Evolutionary conservation across 129 eudicot genomes (phyloP), one percentile per base, ranked within the genome.

Genomic region (Artemisia annua): DNA sequence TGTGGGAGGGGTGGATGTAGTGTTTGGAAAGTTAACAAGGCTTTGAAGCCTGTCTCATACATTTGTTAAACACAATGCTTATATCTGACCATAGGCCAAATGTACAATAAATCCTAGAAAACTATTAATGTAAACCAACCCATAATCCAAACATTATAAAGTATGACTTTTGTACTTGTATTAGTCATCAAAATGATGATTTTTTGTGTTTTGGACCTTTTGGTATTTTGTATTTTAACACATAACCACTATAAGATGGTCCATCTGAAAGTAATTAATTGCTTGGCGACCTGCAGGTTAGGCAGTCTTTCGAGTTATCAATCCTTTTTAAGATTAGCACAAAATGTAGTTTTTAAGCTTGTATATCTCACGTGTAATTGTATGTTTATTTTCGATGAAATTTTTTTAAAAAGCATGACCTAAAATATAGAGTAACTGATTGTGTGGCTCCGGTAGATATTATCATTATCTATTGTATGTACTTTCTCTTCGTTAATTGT

Each of bases 391-490:
- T 69, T 51, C 3, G 50, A 22, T 53, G 69, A 12, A 30, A 39
- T 39, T 7, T 39, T 39, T 11, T 2, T 39, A 39, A 44, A 61
- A 74, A 53, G 44, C 26, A 66, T 54, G 35, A 32, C 24, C 48
- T 53, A 65, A 54, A 39, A 32, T 39, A 18, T 26, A 9, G 20
- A 39, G 44, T 66, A 53, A 39, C 66, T 55, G 54, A 64, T 65
- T 66, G 28, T 11, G 74, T 70, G 13, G 26, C 74, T 30, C 28
- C 65, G 10, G 2, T 53, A 32, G 74, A 26, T 69, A 54, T 44
- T 53, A 30, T 43, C 53, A 30, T 51, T 19, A 9, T 63, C 15
- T 28, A 74, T 50, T 74, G 72, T 20, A 50, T 63, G 55, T 53
- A 67, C 1, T 24, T 66, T 54, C 49, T 32, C 44, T 75, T 28